Evolutionary conservation across 257 asterid genomes (phyloP), one percentile per base, ranked within the genome.

Genomic region (Solanum pennellii): DNA sequence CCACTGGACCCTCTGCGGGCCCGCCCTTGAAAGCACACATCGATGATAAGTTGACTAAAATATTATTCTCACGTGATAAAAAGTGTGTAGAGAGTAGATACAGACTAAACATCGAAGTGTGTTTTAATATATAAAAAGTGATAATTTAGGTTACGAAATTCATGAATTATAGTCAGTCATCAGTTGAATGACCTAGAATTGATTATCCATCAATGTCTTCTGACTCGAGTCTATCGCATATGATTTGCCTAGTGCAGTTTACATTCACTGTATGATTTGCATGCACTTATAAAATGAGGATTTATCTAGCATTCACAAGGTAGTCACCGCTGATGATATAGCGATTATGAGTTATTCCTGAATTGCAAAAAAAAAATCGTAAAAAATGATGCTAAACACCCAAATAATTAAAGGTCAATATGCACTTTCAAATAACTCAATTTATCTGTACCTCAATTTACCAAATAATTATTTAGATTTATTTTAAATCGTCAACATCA

Each of bases 261-360:
- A 49, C 23, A 49, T 49, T 49, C 0, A 5, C 60, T 6, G 9
- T 49, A 49, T 49, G 3, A 49, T 49, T 49, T 49, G 9, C 60
- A 49, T 0, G 23, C 60, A 5, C 16, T 49, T 49, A 49, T 21
- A 49, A 15, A 15, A 49, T 2, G 60, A 49, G 3, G 3, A 49
- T 49, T 15, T 49, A 49, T 23, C 23, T 49, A 49, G 3, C 1
- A 9, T 2, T 8, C 21, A 49, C 21, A 15, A 49, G 60, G 3
- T 15, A 21, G 21, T 15, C 23, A 1, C 21, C 23, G 2, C 23
- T 15, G 6, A 49, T 49, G 3, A 15, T 49, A 49, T 49, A 49
- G 21, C 3, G 3, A 0, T 49, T 49, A 9, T 0, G 9, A 0
- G 7, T 49, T 49, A 49, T 49, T 49, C 3, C 7, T 49, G 3